A percentile compares a stretch with the other conserved stretches of the same genome.
Evolutionary conservation across 306 rosid genomes (phyloP).

Genomic region (Quercus ilex): DNA sequence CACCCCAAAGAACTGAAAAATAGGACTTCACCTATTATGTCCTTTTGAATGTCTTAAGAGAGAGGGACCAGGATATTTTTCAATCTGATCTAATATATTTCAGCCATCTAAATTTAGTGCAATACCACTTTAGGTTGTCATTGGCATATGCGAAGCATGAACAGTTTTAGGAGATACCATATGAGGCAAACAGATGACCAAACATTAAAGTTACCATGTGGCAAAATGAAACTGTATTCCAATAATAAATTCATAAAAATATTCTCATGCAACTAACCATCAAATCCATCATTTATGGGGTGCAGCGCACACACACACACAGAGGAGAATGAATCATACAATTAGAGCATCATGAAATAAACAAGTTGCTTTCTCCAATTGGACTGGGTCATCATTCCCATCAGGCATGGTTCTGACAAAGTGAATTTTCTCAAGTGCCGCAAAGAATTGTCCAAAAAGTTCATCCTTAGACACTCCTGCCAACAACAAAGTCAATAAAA

Average conservation of each 20-base stretch:
- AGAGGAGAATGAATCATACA: constrained; percentile 44
- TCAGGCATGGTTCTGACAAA: constrained; percentile 57
- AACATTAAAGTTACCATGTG: not conserved
- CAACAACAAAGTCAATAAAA: constrained; percentile 23
- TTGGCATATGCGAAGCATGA: not conserved
- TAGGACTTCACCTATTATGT: not conserved
- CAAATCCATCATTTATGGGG: constrained; percentile 1
- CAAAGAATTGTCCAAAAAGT: constrained; percentile 72
- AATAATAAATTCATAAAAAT: constrained; percentile 5
- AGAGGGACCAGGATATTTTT: not conserved
- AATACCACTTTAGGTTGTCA: not conserved
- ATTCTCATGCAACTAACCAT: not conserved
- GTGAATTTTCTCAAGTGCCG: constrained; percentile 66
- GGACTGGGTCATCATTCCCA: constrained; percentile 70
- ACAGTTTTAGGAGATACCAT: not conserved
- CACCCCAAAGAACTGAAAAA: not conserved
- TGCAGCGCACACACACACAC: not conserved
- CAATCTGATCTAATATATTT: not conserved
- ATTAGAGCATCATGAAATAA: constrained; percentile 55
- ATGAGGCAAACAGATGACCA: not conserved
- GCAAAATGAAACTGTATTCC: not conserved
- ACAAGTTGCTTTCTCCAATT: constrained; percentile 68
- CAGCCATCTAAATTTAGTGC: not conserved
- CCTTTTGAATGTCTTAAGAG: not conserved
- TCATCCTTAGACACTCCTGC: constrained; percentile 72